Conservation (phyloP, 441 rosid genomes). For the Populus hybrid region DNA sequence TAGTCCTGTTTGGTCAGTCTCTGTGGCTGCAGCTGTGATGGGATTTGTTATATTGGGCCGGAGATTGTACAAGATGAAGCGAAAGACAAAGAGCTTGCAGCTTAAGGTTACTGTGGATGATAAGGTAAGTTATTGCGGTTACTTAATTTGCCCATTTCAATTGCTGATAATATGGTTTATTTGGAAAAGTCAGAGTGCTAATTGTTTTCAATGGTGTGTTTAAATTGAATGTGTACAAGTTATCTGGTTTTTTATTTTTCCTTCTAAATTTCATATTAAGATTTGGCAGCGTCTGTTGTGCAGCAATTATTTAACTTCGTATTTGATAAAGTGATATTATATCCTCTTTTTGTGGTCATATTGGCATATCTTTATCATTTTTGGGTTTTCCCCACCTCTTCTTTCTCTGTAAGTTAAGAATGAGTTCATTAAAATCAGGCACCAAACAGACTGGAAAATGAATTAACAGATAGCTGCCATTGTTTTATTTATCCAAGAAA, state of each 20-base stretch:
- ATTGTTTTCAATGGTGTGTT: neutral
- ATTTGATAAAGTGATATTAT: neutral
- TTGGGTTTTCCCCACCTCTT: neutral
- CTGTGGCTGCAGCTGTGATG: slow-evolving; percentile 83
- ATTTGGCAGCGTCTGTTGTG: neutral
- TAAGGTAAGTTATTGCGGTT: slow-evolving; percentile 52
- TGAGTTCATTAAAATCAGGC: neutral
- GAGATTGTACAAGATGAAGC: slow-evolving; percentile 75
- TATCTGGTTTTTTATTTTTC: neutral
- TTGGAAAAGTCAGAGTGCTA: neutral
- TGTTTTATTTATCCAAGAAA: neutral
- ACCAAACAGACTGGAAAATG: neutral
- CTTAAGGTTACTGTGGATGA: slow-evolving; percentile 84
- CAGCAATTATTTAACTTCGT: neutral
- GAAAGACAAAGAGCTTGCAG: slow-evolving; percentile 55
- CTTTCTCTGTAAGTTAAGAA: neutral
- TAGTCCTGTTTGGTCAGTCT: slow-evolving; percentile 81
- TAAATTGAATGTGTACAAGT: neutral
- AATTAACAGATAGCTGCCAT: too few species aligned
- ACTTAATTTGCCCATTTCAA: slow-evolving; percentile 16
- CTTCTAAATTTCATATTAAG: neutral
- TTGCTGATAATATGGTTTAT: neutral
- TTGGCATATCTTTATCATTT: neutral
- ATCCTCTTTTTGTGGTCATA: neutral
- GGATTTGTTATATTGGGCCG: slow-evolving; percentile 78